Evolutionary conservation across 495 filamentous ascomycete genomes (phyloP).

Genomic region (Neurospora sp.): DNA sequence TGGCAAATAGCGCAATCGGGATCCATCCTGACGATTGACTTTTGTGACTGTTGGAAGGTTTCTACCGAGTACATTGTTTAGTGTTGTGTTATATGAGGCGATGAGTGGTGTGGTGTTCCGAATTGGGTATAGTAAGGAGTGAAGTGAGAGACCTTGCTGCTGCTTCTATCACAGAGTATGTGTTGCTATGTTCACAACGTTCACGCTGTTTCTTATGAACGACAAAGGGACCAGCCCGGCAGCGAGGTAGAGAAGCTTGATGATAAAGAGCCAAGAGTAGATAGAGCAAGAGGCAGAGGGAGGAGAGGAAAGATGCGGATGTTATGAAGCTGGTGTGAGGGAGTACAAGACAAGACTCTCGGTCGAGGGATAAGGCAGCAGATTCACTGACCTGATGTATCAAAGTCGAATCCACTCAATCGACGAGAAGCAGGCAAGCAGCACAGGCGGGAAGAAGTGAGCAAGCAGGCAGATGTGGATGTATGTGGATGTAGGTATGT

Average conservation of each 20-base stretch:
- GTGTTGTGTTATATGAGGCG: conserved; percentile 23
- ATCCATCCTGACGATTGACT: conserved; percentile 48
- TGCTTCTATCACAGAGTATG: conserved; percentile 15
- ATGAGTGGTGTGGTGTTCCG: conserved; percentile 17
- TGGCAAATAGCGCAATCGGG: conserved; percentile 65
- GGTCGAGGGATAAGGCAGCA: conserved; percentile 8
- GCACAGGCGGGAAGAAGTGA: conserved; percentile 2
- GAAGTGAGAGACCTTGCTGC: neutral
- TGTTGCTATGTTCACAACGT: conserved; percentile 18
- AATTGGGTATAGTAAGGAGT: conserved; percentile 21
- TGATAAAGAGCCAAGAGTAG: neutral
- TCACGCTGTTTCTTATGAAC: conserved; percentile 24
- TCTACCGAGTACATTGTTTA: conserved; percentile 44
- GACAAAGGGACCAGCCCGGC: conserved; percentile 21
- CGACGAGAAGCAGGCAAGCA: conserved; percentile 3
- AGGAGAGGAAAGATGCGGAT: conserved; percentile 9
- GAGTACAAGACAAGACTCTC: conserved; percentile 5
- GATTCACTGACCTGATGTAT: conserved; percentile 34
- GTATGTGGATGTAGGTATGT: conserved; percentile 5
- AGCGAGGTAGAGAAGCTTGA: conserved; percentile 3
- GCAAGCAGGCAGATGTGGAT: conserved; percentile 3
- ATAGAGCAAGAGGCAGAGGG: conserved; percentile 1
- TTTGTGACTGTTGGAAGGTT: conserved; percentile 24
- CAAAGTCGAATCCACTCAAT: conserved; percentile 11
- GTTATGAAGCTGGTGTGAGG: conserved; percentile 18